Base-by-base conservation (phyloP, 2,329 filamentous ascomycete species). In the Dactylellina leptospora region DNA sequence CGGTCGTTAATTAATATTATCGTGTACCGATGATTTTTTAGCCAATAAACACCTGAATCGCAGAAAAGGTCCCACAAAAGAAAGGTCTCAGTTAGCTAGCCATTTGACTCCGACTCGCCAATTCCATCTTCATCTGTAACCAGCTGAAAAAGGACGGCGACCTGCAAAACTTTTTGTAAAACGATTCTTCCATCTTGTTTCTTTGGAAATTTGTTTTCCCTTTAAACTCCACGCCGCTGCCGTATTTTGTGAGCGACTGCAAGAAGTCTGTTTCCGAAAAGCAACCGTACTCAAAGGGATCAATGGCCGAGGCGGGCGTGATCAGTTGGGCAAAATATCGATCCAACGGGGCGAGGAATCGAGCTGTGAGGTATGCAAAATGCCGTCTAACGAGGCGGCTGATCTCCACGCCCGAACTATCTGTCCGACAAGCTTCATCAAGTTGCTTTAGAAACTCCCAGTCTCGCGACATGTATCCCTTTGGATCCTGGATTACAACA, bases 181-280 rank as follows among this genome's bases (percentile, higher is more conserved):
- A 77, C 9, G 74, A 38, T 59, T 77, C 76, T 10, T 76, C 75
- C 30, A 74, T 61, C 22, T 75, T 73, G 23, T 76, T 69, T 18
- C 76, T 64, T 50, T 76, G 72, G 50, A 75, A 77, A 44, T 74
- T 73, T 1, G 76, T 77, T 58, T 77, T 77, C 10, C 76, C 76
- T 50, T 77, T 77, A 45, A 77, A 77, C n/a, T 75, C 72, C 16
- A 77, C 73, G 10, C 75, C 72, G 36, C 75, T 77, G 4, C 76
- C 76, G 33, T 77, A 73, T 42, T 77, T 76, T 13, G 69, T 60
- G 16, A 77, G 63, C 27, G 61, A 76, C 4, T 73, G 63, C 11
- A 77, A 40, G 40, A 77, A 77, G 13, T 77, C 76, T 9, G 72
- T 73, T 47, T 77, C 76, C 3, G 76, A 76, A 42, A 77, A 77